Base-by-base conservation (phyloP, 345 rosid genomes). In the Linum usitatissimum region DNA sequence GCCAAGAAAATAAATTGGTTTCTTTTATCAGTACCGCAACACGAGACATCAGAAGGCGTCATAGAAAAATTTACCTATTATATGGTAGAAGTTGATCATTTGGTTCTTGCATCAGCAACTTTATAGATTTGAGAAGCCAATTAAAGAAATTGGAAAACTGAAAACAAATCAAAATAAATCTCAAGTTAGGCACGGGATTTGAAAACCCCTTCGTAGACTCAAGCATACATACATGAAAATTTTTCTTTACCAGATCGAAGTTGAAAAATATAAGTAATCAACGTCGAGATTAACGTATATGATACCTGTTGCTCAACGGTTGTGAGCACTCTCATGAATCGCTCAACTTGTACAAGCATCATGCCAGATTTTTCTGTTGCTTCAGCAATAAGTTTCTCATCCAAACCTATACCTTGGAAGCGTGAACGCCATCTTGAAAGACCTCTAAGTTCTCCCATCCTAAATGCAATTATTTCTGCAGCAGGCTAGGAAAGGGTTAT, bases 381-480 rank as follows among this genome's bases (percentile, higher is more conserved):
- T 66, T 65, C 66, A 65, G 77, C 70, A 20, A 79, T 79, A 68
- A 89, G 89, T 51, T 30, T 75, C 80, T 89, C 96, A 71, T 87
- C 90, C 72, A 84, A 77, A 57, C 96, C 96, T 73, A 89, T 83
- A 69, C 68, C 89, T 63, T 75, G 78, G 76, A 73, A 89, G 36
- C 84, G 84, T 68, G 88, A 90, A 72, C 81, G 91, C 96, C 98
- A 92, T 78, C 86, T 84, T 55, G 98, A 89, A 72, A 86, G 91
- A 40, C 95, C 93, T 77, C 81, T 81, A 57, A 92, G 80, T 78
- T 92, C 98, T 75, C 93, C 96, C 87, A 92, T 80, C 77, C 96
- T 83, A 69, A 92, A 92, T 68, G 82, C 91, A 66, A 92, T 87
- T 55, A 85, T 86, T 76, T 91, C 98, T 79, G 90, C 95, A 63